Conservation (phyloP, 2,329 filamentous ascomycete genomes). For the Neonectria faginata region DNA sequence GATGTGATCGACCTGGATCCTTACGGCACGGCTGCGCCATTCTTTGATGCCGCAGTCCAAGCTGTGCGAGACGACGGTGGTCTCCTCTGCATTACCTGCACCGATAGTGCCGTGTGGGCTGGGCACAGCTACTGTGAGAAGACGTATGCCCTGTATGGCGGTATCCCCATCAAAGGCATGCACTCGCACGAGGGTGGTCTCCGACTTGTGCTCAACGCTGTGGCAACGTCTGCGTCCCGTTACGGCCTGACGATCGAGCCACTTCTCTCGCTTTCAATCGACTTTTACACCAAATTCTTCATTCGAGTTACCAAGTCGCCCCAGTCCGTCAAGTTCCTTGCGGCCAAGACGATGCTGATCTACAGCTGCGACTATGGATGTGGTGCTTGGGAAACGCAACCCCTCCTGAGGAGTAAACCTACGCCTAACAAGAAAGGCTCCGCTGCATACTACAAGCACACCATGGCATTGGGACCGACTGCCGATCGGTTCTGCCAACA, state of each 20-base stretch:
- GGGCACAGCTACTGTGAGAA: slow-evolving; percentile 96
- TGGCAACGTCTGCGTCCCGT: slow-evolving; percentile 82
- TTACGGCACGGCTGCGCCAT: slow-evolving; percentile 92
- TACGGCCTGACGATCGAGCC: slow-evolving; percentile 93
- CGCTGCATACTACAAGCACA: slow-evolving; percentile 81
- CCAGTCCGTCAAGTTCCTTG: slow-evolving; percentile 88
- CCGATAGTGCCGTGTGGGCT: slow-evolving; percentile 94
- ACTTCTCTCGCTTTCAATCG: slow-evolving; percentile 90
- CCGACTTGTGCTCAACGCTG: slow-evolving; percentile 84
- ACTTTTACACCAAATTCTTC: slow-evolving; percentile 94
- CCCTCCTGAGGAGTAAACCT: slow-evolving; percentile 76
- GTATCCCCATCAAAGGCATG: slow-evolving; percentile 84
- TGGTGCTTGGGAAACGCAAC: slow-evolving; percentile 89
- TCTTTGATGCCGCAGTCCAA: slow-evolving; percentile 91
- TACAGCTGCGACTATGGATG: slow-evolving; percentile 94
- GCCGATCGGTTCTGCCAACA: slow-evolving; percentile 78
- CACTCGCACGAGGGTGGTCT: slow-evolving; percentile 92
- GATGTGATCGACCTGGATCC: slow-evolving; percentile 97
- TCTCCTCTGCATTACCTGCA: slow-evolving; percentile 94
- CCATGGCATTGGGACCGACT: slow-evolving; percentile 77
- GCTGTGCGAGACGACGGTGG: slow-evolving; percentile 86
- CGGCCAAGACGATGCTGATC: slow-evolving; percentile 91
- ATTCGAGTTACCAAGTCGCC: slow-evolving; percentile 84
- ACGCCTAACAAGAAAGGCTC: slow-evolving; percentile 76
- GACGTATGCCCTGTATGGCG: slow-evolving; percentile 92